Conservation (phyloP, 441 rosid species). For the Populus hybrid region DNA sequence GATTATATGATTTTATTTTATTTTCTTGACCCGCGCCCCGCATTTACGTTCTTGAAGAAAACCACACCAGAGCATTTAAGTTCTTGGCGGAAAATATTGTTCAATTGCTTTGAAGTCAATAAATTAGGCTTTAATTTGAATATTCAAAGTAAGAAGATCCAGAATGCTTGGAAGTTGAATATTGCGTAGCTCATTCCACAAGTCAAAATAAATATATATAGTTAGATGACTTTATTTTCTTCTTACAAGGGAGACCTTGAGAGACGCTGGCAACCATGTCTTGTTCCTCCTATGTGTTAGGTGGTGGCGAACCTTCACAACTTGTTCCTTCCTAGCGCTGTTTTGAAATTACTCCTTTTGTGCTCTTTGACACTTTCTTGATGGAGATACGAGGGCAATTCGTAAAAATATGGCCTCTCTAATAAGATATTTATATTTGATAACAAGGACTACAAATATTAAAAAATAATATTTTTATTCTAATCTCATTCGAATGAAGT, state of each 20-base stretch:
- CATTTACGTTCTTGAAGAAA: too few species aligned
- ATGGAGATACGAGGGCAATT: not conserved
- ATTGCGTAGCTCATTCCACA: not conserved
- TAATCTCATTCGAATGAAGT: too few species aligned
- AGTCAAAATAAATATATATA: not conserved
- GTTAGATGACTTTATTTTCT: not conserved
- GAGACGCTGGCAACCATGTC: slow-evolving; percentile 1
- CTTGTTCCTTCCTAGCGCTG: not conserved
- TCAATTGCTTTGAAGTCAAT: not conserved
- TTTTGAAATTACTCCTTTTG: too few species aligned
- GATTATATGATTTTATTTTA: too few species aligned
- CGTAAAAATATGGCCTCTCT: not conserved
- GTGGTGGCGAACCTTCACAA: not conserved
- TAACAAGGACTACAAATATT: too few species aligned
- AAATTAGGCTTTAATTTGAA: not conserved
- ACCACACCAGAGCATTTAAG: not conserved
- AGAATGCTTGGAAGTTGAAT: not conserved
- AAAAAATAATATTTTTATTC: too few species aligned
- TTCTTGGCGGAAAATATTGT: not conserved
- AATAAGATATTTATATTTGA: not conserved
- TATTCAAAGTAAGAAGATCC: not conserved
- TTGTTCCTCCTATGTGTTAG: not conserved
- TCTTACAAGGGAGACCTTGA: not conserved
- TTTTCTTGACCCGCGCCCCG: too few species aligned
- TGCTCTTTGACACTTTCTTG: not conserved